Evolutionary conservation across 1,284 basidiomycete species (phyloP).

Genomic region (Schizopora paradoxa): DNA sequence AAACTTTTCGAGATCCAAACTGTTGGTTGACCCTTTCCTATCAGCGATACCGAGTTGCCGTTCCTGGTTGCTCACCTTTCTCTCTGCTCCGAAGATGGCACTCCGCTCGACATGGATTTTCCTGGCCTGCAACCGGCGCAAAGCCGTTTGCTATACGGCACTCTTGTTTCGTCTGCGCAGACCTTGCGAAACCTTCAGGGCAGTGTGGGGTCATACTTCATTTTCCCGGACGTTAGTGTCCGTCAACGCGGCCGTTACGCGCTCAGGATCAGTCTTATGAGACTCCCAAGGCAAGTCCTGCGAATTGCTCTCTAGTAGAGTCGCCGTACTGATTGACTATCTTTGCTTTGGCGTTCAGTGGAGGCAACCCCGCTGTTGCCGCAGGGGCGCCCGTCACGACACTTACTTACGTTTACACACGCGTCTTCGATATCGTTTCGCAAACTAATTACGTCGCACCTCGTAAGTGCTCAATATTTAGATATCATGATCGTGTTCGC

Average conservation of each 20-base stretch:
- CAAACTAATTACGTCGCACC: constrained; percentile 72
- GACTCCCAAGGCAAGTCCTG: constrained; percentile 76
- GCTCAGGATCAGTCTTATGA: constrained; percentile 68
- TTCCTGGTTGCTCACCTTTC: constrained; percentile 80
- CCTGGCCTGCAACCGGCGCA: constrained; percentile 38
- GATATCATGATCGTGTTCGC: background rate
- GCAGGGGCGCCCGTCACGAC: constrained; percentile 45
- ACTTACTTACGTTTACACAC: constrained; percentile 65
- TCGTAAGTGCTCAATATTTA: constrained; percentile 46
- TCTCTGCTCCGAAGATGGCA: constrained; percentile 59
- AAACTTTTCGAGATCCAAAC: constrained; percentile 19
- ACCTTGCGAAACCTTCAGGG: constrained; percentile 74
- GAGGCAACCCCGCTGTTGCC: constrained; percentile 45
- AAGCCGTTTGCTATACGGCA: constrained; percentile 73
- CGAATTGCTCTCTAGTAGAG: background rate
- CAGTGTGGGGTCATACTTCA: constrained; percentile 73
- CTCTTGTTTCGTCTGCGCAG: constrained; percentile 75
- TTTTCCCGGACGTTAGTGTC: constrained; percentile 87
- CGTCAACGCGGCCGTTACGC: constrained; percentile 71
- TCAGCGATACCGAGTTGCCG: constrained; percentile 62
- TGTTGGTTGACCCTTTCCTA: constrained; percentile 13
- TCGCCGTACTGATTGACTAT: constrained; percentile 16
- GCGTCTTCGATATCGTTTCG: constrained; percentile 71
- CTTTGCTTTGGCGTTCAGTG: constrained; percentile 32
- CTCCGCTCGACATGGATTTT: constrained; percentile 50